phyloP scores from a whole-genome alignment of 495 filamentous ascomycete species.

The Podospora appendiculata region DNA sequence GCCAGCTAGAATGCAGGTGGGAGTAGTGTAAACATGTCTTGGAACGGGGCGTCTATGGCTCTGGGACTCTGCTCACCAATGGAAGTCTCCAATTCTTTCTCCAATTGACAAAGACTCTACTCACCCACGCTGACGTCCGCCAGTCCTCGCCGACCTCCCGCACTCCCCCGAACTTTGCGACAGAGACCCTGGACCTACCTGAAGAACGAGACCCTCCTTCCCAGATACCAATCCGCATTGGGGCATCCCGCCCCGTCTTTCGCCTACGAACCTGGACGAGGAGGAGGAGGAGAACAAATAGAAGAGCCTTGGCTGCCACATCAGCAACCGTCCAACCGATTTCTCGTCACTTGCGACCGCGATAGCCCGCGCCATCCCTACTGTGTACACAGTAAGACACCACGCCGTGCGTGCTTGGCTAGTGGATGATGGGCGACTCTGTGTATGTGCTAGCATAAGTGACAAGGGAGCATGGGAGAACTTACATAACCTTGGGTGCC shows the following conservation, averaged over 20 bases:
- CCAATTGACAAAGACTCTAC: background rate
- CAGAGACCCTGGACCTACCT: background rate
- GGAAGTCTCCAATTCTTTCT: no score
- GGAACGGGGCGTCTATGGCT: no score
- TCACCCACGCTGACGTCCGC: background rate
- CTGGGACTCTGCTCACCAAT: no score
- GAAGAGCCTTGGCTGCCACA: background rate
- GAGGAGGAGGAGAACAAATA: background rate
- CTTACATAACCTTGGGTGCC: no score
- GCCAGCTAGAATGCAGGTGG: no score
- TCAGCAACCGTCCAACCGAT: conserved; percentile 4
- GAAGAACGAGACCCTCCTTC: background rate
- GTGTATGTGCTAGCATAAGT: no score
- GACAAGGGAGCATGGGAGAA: background rate
- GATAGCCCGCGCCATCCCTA: no score
- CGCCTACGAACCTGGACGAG: background rate
- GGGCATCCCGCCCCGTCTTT: conserved; percentile 12
- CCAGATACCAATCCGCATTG: background rate
- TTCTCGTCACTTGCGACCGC: conserved; percentile 5
- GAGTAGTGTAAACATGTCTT: no score
- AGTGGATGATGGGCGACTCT: no score
- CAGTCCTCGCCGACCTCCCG: conserved; percentile 10
- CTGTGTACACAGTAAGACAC: no score
- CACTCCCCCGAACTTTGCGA: conserved; percentile 3
- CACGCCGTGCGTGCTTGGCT: no score